A percentile compares a stretch with the other conserved stretches of the same genome.
Conservation (phyloP, 139 green algal species). For the Auxenochlorella pyrenoidosa region DNA sequence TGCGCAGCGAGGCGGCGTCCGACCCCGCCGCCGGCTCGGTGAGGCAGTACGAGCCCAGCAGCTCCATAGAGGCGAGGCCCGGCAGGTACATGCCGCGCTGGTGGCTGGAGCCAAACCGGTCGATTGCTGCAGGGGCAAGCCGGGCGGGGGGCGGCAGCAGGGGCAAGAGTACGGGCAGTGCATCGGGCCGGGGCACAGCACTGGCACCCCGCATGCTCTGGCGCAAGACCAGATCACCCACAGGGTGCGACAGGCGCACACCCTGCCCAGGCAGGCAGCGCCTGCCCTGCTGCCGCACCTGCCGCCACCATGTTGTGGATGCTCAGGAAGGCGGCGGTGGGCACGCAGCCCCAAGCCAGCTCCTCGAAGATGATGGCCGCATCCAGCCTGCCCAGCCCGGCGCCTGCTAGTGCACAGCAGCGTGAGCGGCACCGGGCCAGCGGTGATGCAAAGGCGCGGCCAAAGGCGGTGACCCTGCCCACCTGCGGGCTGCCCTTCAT, state of each 20-base stretch:
- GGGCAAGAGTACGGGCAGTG: too few relatives aligned
- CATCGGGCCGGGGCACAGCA: not conserved
- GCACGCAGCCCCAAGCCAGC: constrained; percentile 79
- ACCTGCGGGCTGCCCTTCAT: too few relatives aligned
- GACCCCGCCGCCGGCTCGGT: constrained; percentile 80
- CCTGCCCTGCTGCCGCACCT: not conserved
- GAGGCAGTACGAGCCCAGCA: constrained; percentile 86
- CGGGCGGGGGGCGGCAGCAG: not conserved
- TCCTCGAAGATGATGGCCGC: constrained; percentile 86
- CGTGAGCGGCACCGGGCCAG: too few relatives aligned
- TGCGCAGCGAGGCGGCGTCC: constrained; percentile 74
- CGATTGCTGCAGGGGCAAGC: not conserved
- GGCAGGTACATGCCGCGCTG: constrained; percentile 67
- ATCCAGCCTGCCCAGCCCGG: constrained; percentile 50
- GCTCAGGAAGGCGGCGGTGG: constrained; percentile 80
- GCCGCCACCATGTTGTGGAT: constrained; percentile 90
- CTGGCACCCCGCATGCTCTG: not conserved
- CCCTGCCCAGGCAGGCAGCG: not conserved
- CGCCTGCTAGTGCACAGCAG: constrained; percentile 17
- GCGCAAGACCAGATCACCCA: too few relatives aligned
- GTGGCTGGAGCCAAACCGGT: constrained; percentile 62
- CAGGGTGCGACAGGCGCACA: not conserved
- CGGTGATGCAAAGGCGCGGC: too few relatives aligned
- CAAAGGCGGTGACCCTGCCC: too few relatives aligned
- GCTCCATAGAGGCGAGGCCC: constrained; percentile 63